Conservation (phyloP, 2,329 filamentous ascomycete species). For the Colletotrichum cuscutae region DNA sequence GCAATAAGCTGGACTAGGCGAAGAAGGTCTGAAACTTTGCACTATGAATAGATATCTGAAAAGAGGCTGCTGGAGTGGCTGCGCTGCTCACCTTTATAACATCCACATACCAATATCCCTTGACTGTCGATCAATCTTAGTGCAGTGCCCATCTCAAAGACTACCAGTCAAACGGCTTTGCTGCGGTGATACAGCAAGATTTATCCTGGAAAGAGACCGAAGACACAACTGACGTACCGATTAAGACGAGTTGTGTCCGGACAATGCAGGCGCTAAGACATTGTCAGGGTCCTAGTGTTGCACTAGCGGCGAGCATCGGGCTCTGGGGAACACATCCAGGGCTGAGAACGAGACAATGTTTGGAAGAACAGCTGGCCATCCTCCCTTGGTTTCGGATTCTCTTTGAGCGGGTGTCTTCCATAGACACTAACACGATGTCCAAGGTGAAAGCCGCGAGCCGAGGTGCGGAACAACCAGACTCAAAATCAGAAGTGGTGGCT, state of each 20-base stretch:
- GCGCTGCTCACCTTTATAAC: neutral
- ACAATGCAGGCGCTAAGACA: conserved; percentile 21
- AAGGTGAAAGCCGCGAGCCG: neutral
- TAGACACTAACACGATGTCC: neutral
- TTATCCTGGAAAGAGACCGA: no score
- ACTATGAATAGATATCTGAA: neutral
- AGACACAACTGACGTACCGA: neutral
- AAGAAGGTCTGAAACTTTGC: neutral
- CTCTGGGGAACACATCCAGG: neutral
- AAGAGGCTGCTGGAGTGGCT: neutral
- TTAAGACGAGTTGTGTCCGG: neutral
- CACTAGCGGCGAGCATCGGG: conserved; percentile 13
- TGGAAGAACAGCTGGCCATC: neutral
- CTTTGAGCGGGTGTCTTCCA: neutral
- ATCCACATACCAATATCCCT: neutral
- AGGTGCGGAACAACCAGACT: neutral
- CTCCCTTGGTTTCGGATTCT: neutral
- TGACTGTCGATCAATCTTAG: neutral
- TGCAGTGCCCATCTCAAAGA: neutral
- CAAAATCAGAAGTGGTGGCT: neutral
- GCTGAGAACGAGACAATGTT: conserved; percentile 20
- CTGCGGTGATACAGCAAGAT: neutral
- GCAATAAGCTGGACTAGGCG: neutral
- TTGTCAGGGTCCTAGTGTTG: conserved; percentile 6
- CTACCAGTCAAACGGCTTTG: neutral